Evolutionary conservation across 768 basidiomycete genomes (phyloP).

Genomic region (Tricholoma bakamatsutake): DNA sequence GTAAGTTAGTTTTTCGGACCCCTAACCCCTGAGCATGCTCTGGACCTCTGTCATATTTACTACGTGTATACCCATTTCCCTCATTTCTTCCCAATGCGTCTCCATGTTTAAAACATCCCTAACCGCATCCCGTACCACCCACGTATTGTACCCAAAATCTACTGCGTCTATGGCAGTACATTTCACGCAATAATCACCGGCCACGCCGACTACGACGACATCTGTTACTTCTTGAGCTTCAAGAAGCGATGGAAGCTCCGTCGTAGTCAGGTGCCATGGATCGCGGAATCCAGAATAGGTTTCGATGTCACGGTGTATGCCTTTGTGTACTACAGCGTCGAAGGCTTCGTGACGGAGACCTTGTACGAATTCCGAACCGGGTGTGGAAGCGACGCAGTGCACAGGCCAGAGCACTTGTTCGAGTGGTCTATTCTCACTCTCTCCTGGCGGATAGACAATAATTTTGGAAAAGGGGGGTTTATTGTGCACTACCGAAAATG

Average conservation of each 20-base stretch:
- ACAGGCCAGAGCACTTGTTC: conserved; percentile 74
- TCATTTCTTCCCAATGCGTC: conserved; percentile 32
- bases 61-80: conserved; percentile 27
- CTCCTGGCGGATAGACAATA: conserved; percentile 34
- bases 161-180: conserved; percentile 49
- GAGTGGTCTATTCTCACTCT: conserved; percentile 23
- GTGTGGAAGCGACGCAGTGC: conserved; percentile 62
- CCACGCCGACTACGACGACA: conserved; percentile 61
- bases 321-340: conserved; percentile 47
- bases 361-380: conserved; percentile 56
- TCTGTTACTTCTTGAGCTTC: conserved; percentile 41
- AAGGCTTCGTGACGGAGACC: conserved; percentile 38
- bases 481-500: conserved; percentile 51
- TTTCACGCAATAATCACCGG: conserved; percentile 77
- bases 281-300: conserved; percentile 79
- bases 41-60: conserved; percentile 26
- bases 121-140: conserved; percentile 44
- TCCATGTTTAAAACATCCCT: conserved; percentile 33
- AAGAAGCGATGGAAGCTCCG: conserved; percentile 41
- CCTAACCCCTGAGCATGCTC: conserved; percentile 8
- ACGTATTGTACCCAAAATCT: conserved; percentile 43
- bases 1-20: no score
- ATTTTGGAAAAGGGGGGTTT: conserved; percentile 35
- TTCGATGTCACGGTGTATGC: conserved; percentile 54
- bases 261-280: conserved; percentile 41